These are phyloP conservation scores for Penicillium coprophilum DNA, from an alignment of 495 filamentous ascomycete species.

Conservation along the genomic window DNA sequence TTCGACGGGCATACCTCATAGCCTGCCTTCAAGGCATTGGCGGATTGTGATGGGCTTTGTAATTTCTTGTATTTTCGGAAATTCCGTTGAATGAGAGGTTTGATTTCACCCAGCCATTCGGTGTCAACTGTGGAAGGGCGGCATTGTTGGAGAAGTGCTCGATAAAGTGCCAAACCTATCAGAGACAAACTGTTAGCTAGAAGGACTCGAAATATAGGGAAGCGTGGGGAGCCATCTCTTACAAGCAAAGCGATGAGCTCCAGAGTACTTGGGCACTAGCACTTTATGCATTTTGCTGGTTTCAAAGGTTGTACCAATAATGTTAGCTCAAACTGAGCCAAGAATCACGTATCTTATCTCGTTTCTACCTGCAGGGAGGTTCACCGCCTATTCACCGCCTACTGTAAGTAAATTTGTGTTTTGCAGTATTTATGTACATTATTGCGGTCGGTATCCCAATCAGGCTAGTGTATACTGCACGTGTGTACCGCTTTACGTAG, in stretches of 20 bases:
- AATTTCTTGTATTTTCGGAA: conserved; percentile 59
- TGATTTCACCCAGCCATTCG: conserved; percentile 40
- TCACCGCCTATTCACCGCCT: neutral
- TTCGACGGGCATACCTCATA: conserved; percentile 53
- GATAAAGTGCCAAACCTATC: conserved; percentile 72
- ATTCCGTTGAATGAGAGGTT: conserved; percentile 49
- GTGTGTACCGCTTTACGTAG: neutral
- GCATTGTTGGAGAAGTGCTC: conserved; percentile 65
- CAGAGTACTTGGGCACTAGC: conserved; percentile 47
- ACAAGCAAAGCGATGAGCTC: conserved; percentile 66
- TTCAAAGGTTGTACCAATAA: conserved; percentile 26
- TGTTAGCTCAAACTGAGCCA: conserved; percentile 5
- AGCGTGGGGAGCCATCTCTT: conserved; percentile 16
- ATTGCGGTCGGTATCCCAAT: neutral
- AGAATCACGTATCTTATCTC: neutral
- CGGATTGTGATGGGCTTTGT: conserved; percentile 53
- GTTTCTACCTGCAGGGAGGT: neutral
- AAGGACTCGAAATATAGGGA: neutral
- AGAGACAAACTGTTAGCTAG: conserved; percentile 14
- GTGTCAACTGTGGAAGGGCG: conserved; percentile 44
- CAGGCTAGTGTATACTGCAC: neutral
- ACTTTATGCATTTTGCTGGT: conserved; percentile 45
- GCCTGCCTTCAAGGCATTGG: conserved; percentile 59
- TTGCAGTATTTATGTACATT: too few species aligned
- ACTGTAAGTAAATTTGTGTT: neutral